Base-by-base conservation (phyloP, 306 rosid genomes). In the Pyrus pyrifolia region DNA sequence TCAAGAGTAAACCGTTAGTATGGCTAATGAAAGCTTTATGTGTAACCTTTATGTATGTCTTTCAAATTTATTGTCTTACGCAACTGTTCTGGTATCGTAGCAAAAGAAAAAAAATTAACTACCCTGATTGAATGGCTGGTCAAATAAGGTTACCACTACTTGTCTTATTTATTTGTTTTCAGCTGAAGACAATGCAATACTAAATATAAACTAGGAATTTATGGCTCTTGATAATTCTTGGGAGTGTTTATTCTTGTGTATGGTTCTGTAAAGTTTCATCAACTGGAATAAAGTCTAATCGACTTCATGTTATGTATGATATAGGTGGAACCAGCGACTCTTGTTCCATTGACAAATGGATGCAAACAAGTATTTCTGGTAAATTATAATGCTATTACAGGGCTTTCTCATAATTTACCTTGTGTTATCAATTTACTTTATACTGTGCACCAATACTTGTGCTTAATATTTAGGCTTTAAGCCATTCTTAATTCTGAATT, bases 281-380 rank as follows among this genome's bases (percentile, higher is more conserved):
- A 14, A 30, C 27, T 59, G 11, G 21, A 62, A 23, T n/a, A 5
- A 29, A 62, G 60, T 17, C 35, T 19, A 35, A 3, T 70, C 13
- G 1, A 14, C 58, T 27, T 67, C 82, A 75, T 40, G 61, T 76
- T 59, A 23, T 68, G 44, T 6, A n/a, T 81, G 25, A 11, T 72
- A 79, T 87, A 93, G 98, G 97, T 91, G 85, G 98, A 94, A 80
- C 93, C 95, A 60, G 96, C 98, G 30, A 89, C 91, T 68, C 97
- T 91, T 81, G 91, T 94, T 85, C 97, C 98, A 23, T 70, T 94
- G 85, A 90, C 93, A 72, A 94, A 90, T 89, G 90, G 89, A 81
- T 94, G 97, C 91, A 94, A 89, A 82, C 96, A 94, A 87, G 92
- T 91, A 73, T 94, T 90, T 81, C 96, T 94, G 96, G 98, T 94